phyloP scores from a whole-genome alignment of 495 filamentous ascomycete genomes.

The Aspergillus conjunctus region DNA sequence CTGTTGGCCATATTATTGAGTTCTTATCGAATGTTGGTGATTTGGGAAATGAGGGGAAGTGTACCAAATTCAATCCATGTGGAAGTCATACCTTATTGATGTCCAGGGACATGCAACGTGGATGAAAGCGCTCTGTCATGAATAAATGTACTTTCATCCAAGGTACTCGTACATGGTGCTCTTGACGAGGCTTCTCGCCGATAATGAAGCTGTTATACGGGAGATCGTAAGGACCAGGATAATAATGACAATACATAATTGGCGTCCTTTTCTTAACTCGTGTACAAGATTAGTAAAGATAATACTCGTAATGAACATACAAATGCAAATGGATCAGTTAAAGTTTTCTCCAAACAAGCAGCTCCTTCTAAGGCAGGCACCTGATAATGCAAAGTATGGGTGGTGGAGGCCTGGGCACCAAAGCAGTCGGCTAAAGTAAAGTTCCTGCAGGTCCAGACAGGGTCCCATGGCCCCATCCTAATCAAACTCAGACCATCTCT shows the following conservation, averaged over 20 bases:
- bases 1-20: neutral
- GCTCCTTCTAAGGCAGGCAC: neutral
- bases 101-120: neutral
- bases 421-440: slow-evolving; percentile 25
- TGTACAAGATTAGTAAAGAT: neutral
- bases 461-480: slow-evolving; percentile 21
- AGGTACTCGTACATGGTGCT: too few relatives aligned
- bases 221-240: too few relatives aligned
- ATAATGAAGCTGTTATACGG: too few relatives aligned
- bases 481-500: slow-evolving; percentile 16
- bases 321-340: neutral
- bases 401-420: slow-evolving; percentile 14
- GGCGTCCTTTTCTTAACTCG: neutral
- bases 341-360: slow-evolving; percentile 5
- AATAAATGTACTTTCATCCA: too few relatives aligned
- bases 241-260: too few relatives aligned
- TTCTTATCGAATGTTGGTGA: neutral
- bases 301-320: neutral
- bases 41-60: neutral
- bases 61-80: neutral
- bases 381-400: slow-evolving; percentile 1
- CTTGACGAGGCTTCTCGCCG: too few relatives aligned
- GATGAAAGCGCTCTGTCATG: too few relatives aligned
- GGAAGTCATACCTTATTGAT: neutral
- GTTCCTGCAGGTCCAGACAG: slow-evolving; percentile 33